Conservation (phyloP, 495 filamentous ascomycete species). For the Neurospora sp. region DNA sequence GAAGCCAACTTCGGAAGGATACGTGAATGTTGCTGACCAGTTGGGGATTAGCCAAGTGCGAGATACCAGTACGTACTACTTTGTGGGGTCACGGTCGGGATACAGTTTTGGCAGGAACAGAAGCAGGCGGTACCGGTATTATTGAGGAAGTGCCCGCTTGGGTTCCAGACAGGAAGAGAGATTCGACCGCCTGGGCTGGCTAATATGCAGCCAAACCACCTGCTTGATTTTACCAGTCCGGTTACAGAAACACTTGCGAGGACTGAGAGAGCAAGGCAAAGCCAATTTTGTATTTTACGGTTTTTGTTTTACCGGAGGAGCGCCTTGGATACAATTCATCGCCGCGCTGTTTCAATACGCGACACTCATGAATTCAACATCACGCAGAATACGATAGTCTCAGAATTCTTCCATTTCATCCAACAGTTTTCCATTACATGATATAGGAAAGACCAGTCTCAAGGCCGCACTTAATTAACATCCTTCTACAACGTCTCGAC, state of each 20-base stretch:
- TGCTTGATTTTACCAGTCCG: neutral
- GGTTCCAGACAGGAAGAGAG: neutral
- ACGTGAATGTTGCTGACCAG: conserved; percentile 55
- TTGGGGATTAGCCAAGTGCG: conserved; percentile 44
- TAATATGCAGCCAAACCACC: neutral
- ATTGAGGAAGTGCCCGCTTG: neutral
- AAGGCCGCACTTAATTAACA: too few relatives aligned
- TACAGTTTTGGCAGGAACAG: neutral
- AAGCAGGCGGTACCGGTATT: neutral
- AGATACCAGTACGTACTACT: neutral
- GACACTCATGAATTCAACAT: neutral
- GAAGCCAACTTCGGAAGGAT: conserved; percentile 43
- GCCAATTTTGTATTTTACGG: neutral
- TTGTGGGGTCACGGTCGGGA: neutral
- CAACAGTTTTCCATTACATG: neutral
- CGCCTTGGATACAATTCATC: neutral
- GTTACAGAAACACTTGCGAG: neutral
- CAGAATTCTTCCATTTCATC: neutral
- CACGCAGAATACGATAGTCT: neutral
- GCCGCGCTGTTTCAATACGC: neutral
- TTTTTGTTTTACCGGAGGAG: neutral
- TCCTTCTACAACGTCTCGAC: neutral
- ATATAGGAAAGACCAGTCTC: too few relatives aligned
- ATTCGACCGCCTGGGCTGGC: neutral
- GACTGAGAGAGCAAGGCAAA: neutral